These are phyloP conservation scores for Blastobotrys serpentis DNA, from an alignment of 1,139 yeast genomes.

Conservation along the genomic window DNA sequence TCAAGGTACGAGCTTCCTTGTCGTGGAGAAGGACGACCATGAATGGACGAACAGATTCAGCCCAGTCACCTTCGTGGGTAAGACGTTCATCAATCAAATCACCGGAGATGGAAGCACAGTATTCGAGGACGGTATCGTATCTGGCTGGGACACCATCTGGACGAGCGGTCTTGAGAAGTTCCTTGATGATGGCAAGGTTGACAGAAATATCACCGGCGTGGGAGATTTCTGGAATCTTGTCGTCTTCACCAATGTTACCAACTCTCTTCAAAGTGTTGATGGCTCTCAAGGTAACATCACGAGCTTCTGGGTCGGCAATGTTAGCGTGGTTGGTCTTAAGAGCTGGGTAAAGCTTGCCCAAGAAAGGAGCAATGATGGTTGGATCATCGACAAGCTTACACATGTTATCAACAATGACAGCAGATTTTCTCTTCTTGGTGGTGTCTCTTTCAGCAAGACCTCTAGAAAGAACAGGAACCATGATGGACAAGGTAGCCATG, in stretches of 20 bases:
- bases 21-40: conserved; percentile 95
- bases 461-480: conserved; percentile 98
- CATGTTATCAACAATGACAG: conserved; percentile 99
- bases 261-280: conserved; percentile 97
- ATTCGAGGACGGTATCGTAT: conserved; percentile 71
- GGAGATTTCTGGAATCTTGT: conserved; percentile 90
- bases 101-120: conserved; percentile 97
- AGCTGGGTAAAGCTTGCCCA: conserved; percentile 93
- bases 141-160: conserved; percentile 52
- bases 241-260: conserved; percentile 92
- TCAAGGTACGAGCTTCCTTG: conserved; percentile 82
- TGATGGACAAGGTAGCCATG: conserved; percentile 97
- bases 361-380: conserved; percentile 99
- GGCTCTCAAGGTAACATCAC: conserved; percentile 97
- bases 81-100: conserved; percentile 98
- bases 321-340: conserved; percentile 88
- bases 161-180: conserved; percentile 67
- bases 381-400: conserved; percentile 99
- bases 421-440: conserved; percentile 98
- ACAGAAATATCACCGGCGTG: conserved; percentile 95
- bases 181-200: conserved; percentile 77
- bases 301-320: conserved; percentile 99
- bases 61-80: conserved; percentile 91
- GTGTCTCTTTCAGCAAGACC: conserved; percentile 99
- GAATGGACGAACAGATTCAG: conserved; percentile 83